Conservation (phyloP, 306 rosid genomes). For the Corylus avellana region DNA sequence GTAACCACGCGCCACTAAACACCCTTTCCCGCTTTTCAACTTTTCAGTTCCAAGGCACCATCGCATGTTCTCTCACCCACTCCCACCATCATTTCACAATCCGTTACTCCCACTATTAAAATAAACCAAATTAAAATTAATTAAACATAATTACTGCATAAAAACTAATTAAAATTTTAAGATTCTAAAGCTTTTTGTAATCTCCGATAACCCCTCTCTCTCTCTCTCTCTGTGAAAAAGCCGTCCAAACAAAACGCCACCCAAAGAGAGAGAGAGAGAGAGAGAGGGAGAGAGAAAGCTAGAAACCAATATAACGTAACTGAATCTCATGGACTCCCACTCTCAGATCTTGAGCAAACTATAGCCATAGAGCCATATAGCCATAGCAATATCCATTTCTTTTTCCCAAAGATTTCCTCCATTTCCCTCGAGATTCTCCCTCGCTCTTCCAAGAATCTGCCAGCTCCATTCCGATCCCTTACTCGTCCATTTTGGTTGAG, state of each 20-base stretch:
- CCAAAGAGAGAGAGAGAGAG: background rate
- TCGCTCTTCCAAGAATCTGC: conserved; percentile 25
- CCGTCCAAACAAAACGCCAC: conserved; percentile 27
- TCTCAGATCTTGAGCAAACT: conserved; percentile 65
- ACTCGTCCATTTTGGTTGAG: background rate
- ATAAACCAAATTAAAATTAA: background rate
- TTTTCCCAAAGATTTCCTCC: background rate
- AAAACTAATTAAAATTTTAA: background rate
- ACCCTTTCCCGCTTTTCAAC: conserved; percentile 15
- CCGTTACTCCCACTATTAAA: conserved; percentile 7
- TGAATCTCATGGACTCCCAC: conserved; percentile 35
- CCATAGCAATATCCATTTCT: background rate
- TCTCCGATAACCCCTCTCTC: conserved; percentile 2
- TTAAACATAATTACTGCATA: background rate
- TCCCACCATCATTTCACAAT: background rate
- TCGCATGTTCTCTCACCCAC: background rate
- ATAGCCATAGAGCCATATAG: conserved; percentile 18
- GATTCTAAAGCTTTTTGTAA: conserved; percentile 14
- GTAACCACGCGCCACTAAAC: too few relatives aligned
- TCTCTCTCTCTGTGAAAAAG: background rate
- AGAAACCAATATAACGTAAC: conserved; percentile 28
- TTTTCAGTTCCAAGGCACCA: background rate
- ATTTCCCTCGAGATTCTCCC: conserved; percentile 32
- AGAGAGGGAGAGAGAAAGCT: background rate
- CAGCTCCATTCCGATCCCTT: background rate